Evolutionary conservation across 352 stramenopile species (phyloP), one percentile per base, ranked within the genome.

Genomic region (Phytophthora cryptogea): DNA sequence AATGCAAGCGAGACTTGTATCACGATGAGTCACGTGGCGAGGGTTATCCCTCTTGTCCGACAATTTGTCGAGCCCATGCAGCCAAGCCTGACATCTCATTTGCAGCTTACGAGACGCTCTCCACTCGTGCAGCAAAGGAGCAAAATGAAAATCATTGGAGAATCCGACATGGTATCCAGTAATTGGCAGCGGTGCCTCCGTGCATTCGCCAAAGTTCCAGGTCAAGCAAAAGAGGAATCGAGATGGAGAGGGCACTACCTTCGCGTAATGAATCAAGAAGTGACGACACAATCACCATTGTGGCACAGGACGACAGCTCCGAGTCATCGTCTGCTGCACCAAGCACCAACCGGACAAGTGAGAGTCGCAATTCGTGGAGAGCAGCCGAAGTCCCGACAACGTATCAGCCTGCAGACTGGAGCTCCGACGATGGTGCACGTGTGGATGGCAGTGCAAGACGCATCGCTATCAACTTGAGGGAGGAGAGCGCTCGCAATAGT

Each of bases 381-480:
- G 23, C 54, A 8, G 14, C 48, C 5, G 43, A 66, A 27, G 48
- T 53, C 9, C 40, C 36, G 10, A 68, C 61, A 28, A 69, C 11
- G 1, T 66, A 66, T 5, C 48, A 70, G 27, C 62, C 62, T 17
- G 8, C 20, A 1, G 50, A 70, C 44, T 70, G 56, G 56, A 48
- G 32, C 36, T 70, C 63, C 32, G 62, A 70, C 27, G 62, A 66
- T 23, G 56, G 56, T 2, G 60, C 26, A 32, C 55, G 42, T 4
- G 48, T 70, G 4, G 63, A 70, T 10, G 63, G 63, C 31, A 70
- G 62, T 51, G 55, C 62, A 20, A 59, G 61, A 39, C 61, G 61
- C 17, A 70, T 70, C 17, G 62, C 62, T 41, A n/a, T 70, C 23
- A 70, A 66, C 44, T 51, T 66, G 36, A 41, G 36, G n/a, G 14